A percentile compares a stretch with the other conserved stretches of the same genome.
phyloP scores from a whole-genome alignment of 2,329 filamentous ascomycete species.

The Xylaria sp. region DNA sequence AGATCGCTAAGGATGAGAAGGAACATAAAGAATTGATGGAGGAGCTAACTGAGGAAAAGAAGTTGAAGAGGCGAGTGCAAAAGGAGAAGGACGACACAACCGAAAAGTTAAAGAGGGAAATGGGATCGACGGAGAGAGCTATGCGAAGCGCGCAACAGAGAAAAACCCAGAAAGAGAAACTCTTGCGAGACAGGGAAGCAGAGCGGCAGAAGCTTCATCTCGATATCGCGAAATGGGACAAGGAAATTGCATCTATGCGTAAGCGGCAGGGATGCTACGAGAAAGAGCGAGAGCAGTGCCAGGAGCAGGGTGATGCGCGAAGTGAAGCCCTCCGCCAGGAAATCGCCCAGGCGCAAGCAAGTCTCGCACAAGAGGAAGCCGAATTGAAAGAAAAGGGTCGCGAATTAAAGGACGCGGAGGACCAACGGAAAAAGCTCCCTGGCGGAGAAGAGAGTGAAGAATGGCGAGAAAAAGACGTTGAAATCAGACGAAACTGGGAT shows the following conservation, averaged over 20 bases:
- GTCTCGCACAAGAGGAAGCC: slow-evolving; percentile 73
- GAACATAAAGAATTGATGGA: slow-evolving; percentile 74
- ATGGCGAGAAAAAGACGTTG: slow-evolving; percentile 62
- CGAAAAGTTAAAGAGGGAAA: slow-evolving; percentile 82
- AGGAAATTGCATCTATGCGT: slow-evolving; percentile 69
- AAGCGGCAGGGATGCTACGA: slow-evolving; percentile 65
- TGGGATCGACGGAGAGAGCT: slow-evolving; percentile 81
- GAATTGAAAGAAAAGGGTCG: slow-evolving; percentile 77
- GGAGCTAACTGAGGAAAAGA: slow-evolving; percentile 79
- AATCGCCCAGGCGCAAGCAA: slow-evolving; percentile 71
- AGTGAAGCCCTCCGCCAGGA: slow-evolving; percentile 64
- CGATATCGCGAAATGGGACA: slow-evolving; percentile 75
- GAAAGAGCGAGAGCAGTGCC: slow-evolving; percentile 62
- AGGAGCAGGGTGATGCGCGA: slow-evolving; percentile 63
- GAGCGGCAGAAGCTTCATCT: slow-evolving; percentile 77
- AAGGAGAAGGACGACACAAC: slow-evolving; percentile 94
- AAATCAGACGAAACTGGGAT: slow-evolving; percentile 68
- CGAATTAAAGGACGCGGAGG: slow-evolving; percentile 79
- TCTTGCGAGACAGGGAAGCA: slow-evolving; percentile 73
- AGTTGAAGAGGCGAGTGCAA: slow-evolving; percentile 78
- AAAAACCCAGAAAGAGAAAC: slow-evolving; percentile 79
- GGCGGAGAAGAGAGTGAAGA: slow-evolving; percentile 70
- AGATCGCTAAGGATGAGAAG: slow-evolving; percentile 77
- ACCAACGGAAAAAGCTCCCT: slow-evolving; percentile 71
- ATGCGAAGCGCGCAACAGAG: slow-evolving; percentile 85